Base-by-base conservation (phyloP, 2,329 filamentous ascomycete species). In the Simplicillium sp. region DNA sequence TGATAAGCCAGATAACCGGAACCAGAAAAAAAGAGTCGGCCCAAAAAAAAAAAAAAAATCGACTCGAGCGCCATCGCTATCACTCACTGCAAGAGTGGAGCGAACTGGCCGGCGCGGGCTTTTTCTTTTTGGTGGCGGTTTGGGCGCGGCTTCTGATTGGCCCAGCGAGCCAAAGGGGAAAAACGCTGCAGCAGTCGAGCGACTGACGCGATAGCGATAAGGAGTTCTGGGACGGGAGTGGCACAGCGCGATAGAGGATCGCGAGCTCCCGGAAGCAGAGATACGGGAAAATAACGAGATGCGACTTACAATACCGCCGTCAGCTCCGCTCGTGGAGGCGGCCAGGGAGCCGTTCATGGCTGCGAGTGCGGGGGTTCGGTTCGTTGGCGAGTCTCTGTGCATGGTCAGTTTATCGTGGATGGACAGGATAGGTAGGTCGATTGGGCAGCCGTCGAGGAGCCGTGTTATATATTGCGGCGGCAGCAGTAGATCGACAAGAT, bases 281-380 rank as follows among this genome's bases (percentile, higher is more conserved):
- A 32, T n/a, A 33, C 31, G 12, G 31, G 34, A 35, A 31, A 38
- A 37, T 29, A 28, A 29, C 48, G 36, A 39, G 15, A 45, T 43
- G 29, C 40, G 39, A 60, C 65, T 57, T 52, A 68, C 65, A 56
- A 67, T 50, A 41, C 60, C 66, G 17, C 60, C 60, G 18, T 55
- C 60, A 41, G 57, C 57, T 39, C 61, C 62, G 41, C 60, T 58
- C 46, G 54, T 61, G 11, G 62, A 65, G 28, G 62, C 63, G 18
- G 65, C 63, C 25, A 60, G 65, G 25, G 65, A 66, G 14, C 41
- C 41, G 33, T 38, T 29, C 37, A 39, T 38, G 7, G 34, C 32
- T 28, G 38, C 35, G 36, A 38, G 37, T 41, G 39, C 45, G 38
- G 14, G 47, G 43, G 45, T 41, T 13, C 39, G 38, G 18, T 43